Evolutionary conservation across 192 early-diverging fungal genomes (phyloP).

Genomic region (Gonapodya prolifera): DNA sequence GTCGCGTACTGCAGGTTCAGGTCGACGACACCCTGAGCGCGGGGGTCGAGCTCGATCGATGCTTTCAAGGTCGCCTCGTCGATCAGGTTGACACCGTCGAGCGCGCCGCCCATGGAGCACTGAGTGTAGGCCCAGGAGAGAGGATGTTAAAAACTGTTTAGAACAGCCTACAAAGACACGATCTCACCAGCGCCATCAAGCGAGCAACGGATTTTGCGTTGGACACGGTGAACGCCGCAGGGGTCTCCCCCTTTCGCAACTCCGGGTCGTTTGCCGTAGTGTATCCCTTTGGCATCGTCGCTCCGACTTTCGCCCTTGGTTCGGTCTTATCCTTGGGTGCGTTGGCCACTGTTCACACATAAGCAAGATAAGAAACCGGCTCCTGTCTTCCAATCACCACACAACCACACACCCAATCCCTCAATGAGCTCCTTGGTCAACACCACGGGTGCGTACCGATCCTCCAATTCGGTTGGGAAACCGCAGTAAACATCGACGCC

Average conservation of each 20-base stretch:
- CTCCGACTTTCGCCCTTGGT: neutral
- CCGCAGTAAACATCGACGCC: conserved; percentile 1
- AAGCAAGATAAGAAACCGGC: too few relatives aligned
- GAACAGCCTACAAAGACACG: neutral
- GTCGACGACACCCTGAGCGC: neutral
- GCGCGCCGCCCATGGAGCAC: neutral
- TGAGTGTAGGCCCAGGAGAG: neutral
- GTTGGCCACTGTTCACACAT: too few relatives aligned
- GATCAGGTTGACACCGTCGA: neutral
- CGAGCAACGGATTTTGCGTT: neutral
- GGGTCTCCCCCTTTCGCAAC: neutral
- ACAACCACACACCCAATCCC: neutral
- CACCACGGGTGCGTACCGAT: neutral
- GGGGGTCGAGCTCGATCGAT: neutral
- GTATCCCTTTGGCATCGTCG: neutral
- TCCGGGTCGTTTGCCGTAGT: neutral
- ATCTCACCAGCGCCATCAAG: neutral
- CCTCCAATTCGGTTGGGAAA: neutral
- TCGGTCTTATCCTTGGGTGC: too few relatives aligned
- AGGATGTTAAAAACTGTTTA: neutral
- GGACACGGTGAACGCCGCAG: neutral
- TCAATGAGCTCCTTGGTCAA: conserved; percentile 1
- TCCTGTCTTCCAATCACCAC: too few relatives aligned
- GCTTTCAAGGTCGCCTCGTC: neutral
- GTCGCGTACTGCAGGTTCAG: neutral